These are phyloP conservation scores for Uronychia binucleata DNA, from an alignment of 73 alveolate species.

Conservation along the genomic window DNA sequence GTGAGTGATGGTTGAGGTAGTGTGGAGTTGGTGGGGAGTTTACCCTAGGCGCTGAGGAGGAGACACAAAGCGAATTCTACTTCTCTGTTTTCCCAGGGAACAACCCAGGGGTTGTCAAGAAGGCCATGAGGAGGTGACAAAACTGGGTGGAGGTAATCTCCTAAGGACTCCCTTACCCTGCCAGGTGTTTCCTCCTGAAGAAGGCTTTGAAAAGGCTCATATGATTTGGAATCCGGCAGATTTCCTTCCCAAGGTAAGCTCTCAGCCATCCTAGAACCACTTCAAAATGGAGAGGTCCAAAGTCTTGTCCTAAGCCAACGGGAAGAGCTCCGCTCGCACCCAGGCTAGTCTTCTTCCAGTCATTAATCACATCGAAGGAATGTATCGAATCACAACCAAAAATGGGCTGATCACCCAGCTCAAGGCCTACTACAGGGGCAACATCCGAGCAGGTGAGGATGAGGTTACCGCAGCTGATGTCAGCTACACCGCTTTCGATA, in stretches of 20 bases:
- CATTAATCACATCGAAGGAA: background rate
- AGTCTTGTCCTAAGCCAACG: background rate
- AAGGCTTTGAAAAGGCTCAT: background rate
- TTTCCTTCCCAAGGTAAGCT: background rate
- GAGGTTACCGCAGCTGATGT: background rate
- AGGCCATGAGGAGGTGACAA: background rate
- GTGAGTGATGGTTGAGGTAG: too few species aligned
- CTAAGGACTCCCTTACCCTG: too few species aligned
- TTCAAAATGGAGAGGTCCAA: background rate
- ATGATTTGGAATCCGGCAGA: background rate
- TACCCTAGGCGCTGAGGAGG: background rate
- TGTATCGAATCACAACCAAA: background rate
- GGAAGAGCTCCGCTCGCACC: background rate
- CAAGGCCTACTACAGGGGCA: background rate
- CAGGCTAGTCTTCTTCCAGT: background rate
- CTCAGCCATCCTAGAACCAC: background rate
- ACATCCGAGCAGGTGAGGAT: background rate
- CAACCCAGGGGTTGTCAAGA: background rate
- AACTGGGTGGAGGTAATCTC: constrained; percentile 1
- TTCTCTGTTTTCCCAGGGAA: background rate
- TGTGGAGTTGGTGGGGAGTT: too few species aligned
- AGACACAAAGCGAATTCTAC: background rate
- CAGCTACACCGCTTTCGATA: background rate
- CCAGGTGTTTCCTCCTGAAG: background rate
- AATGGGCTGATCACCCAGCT: background rate